A percentile compares a stretch with the other conserved stretches of the same genome.
phyloP scores from a whole-genome alignment of 176 grass and related monocot genomes.

The Oryza brachyantha region DNA sequence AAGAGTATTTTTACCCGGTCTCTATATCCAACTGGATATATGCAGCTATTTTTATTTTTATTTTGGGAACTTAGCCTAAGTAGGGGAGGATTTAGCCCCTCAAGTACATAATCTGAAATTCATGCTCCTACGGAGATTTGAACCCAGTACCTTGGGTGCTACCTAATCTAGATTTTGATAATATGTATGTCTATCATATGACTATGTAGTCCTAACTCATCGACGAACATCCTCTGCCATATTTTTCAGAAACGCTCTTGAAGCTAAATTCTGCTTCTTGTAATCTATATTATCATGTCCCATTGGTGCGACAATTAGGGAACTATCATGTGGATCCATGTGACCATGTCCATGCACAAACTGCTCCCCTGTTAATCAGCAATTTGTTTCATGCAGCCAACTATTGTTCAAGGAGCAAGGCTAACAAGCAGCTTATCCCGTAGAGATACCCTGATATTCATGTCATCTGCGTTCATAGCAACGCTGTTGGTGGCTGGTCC shows the following conservation, averaged over 20 bases:
- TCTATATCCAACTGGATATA: no score
- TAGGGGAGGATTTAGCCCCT: no score
- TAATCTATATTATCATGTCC: background rate
- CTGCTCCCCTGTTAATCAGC: background rate
- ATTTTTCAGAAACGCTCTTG: background rate
- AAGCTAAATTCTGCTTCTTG: background rate
- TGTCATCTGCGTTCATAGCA: conserved; percentile 38
- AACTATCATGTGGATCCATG: background rate
- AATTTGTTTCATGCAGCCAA: conserved; percentile 18
- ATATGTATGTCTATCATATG: background rate
- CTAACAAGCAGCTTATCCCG: conserved; percentile 32
- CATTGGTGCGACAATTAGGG: background rate
- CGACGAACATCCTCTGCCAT: background rate
- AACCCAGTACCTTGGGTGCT: no score
- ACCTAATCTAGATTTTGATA: background rate
- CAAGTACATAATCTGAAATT: no score
- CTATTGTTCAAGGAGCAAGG: conserved; percentile 15
- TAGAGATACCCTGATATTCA: conserved; percentile 57
- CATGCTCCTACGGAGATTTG: no score
- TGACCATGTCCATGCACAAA: background rate
- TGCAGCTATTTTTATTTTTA: no score
- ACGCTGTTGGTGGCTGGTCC: conserved; percentile 24
- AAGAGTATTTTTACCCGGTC: no score
- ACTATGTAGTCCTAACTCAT: background rate
- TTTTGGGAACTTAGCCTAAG: no score